These are phyloP conservation scores for Lasiosphaeriaceae sp. DNA, from an alignment of 495 filamentous ascomycete species.

Conservation along the genomic window DNA sequence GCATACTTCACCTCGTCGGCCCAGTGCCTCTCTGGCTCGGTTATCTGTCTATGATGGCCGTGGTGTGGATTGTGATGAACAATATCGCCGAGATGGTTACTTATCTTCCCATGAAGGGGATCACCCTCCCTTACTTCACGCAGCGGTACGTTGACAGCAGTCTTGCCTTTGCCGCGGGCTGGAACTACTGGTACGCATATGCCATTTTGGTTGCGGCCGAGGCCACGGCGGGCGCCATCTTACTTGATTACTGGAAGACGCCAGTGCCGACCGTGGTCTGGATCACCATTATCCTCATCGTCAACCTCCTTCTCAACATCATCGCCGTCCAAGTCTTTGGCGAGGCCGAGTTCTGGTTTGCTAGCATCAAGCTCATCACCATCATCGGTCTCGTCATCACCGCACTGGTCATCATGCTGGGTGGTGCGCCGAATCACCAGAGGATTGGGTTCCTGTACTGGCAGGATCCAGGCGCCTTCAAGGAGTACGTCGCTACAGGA, in stretches of 20 bases:
- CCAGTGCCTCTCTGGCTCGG: constrained; percentile 50
- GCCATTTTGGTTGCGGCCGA: constrained; percentile 49
- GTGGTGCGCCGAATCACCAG: constrained; percentile 57
- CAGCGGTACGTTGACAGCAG: constrained; percentile 69
- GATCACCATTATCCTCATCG: constrained; percentile 52
- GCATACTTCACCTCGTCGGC: constrained; percentile 43
- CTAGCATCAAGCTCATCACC: constrained; percentile 65
- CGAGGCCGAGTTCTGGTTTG: constrained; percentile 63
- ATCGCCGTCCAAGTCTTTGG: constrained; percentile 54
- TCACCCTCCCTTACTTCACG: constrained; percentile 61
- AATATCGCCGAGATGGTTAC: constrained; percentile 50
- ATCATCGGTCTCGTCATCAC: constrained; percentile 66
- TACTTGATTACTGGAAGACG: constrained; percentile 54
- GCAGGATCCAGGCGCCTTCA: constrained; percentile 68
- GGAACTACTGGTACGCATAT: constrained; percentile 62
- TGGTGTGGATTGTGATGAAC: constrained; percentile 47
- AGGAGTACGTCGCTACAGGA: constrained; percentile 51
- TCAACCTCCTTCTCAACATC: constrained; percentile 42
- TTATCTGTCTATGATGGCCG: constrained; percentile 45
- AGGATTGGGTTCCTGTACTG: constrained; percentile 64
- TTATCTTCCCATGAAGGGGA: constrained; percentile 59
- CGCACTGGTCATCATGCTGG: constrained; percentile 68
- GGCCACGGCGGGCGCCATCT: constrained; percentile 45
- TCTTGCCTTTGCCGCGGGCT: constrained; percentile 76
- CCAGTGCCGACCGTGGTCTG: constrained; percentile 53